A percentile compares a stretch with the other conserved stretches of the same genome.
Conservation (phyloP, 441 rosid species). For the Pelargonium fulgidum region DNA sequence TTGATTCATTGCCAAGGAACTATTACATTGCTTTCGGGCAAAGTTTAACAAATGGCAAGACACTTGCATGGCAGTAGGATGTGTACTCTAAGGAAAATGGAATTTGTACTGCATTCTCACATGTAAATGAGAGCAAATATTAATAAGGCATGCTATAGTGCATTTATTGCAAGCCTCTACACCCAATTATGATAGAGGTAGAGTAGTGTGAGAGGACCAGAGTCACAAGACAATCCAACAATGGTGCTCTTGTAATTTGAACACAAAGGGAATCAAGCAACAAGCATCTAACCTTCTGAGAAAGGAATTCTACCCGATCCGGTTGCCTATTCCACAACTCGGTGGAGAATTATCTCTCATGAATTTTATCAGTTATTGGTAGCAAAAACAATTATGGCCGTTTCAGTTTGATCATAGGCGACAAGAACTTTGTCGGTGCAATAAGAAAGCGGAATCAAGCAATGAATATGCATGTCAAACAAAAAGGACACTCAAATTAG, state of each 20-base stretch:
- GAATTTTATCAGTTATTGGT: background rate
- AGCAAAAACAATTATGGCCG: background rate
- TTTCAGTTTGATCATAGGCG: background rate
- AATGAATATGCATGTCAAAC: no score
- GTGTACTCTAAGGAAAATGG: background rate
- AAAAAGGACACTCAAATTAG: background rate
- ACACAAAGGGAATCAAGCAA: background rate
- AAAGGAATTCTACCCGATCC: background rate
- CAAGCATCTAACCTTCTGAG: background rate
- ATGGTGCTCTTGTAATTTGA: background rate
- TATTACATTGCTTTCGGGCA: background rate
- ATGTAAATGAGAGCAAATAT: background rate
- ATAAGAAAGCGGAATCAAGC: no score
- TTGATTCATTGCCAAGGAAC: background rate
- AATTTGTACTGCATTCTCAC: background rate
- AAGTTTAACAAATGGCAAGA: background rate
- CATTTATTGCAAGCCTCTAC: background rate
- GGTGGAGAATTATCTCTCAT: background rate
- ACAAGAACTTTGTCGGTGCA: background rate
- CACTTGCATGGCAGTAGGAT: background rate
- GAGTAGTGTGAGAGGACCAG: background rate
- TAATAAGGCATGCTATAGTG: background rate
- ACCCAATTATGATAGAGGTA: background rate
- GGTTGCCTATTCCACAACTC: background rate
- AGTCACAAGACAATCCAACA: background rate